Conservation (phyloP, 345 rosid genomes). For the Eucalyptus curtisii region DNA sequence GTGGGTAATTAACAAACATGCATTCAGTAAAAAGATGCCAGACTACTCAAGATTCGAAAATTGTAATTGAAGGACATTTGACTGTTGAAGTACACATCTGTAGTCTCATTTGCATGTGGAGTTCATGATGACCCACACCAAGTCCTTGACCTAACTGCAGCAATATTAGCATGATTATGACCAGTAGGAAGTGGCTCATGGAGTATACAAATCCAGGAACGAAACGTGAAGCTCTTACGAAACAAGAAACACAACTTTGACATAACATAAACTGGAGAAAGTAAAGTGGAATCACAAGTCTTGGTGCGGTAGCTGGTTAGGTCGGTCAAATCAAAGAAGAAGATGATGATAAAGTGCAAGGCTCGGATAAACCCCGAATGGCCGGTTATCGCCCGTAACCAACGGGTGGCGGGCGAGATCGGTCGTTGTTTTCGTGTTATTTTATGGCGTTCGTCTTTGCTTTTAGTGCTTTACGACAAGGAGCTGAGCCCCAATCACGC, state of each 20-base stretch:
- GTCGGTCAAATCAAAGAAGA: neutral
- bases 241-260: neutral
- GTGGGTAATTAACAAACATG: neutral
- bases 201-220: neutral
- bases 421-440: neutral
- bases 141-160: neutral
- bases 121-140: neutral
- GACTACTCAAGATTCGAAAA: neutral
- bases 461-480: neutral
- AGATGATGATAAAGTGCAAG: neutral
- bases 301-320: neutral
- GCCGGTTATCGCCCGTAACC: neutral
- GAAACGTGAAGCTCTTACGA: neutral
- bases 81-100: neutral
- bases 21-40: neutral
- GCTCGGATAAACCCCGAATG: neutral
- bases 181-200: neutral
- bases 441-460: neutral
- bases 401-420: neutral
- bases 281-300: neutral
- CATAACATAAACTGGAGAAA: neutral
- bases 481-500: neutral
- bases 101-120: neutral
- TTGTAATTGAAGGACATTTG: neutral
- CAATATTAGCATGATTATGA: neutral